A percentile compares a stretch with the other conserved stretches of the same genome.
Evolutionary conservation across 2,329 filamentous ascomycete species (phyloP).

Genomic region (Colletotrichum magnum): DNA sequence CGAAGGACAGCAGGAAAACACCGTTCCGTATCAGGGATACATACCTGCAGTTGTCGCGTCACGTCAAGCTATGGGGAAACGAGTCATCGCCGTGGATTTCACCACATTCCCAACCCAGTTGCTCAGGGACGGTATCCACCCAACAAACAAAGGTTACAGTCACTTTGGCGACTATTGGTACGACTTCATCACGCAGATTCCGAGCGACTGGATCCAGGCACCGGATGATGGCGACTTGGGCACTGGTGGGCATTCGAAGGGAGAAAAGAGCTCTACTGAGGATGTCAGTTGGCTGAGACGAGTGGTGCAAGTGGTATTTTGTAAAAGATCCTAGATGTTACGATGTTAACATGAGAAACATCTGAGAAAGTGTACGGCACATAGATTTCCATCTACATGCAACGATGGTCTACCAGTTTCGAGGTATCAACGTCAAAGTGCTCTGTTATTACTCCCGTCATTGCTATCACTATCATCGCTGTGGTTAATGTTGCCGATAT

Average conservation of each 20-base stretch:
- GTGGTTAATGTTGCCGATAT: too few species aligned
- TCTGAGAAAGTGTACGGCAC: too few species aligned
- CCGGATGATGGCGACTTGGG: constrained; percentile 44
- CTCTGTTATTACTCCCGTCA: too few species aligned
- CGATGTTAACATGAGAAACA: too few species aligned
- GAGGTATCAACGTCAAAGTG: too few species aligned
- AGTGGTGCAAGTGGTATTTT: neutral
- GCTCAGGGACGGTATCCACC: constrained; percentile 48
- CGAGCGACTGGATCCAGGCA: constrained; percentile 50
- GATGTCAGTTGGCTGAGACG: neutral
- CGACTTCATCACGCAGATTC: constrained; percentile 52
- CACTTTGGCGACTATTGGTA: constrained; percentile 56
- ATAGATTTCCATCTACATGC: too few species aligned
- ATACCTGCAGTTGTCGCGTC: constrained; percentile 48
- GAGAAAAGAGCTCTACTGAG: neutral
- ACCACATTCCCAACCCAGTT: constrained; percentile 45
- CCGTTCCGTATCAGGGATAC: constrained; percentile 46
- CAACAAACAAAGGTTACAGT: constrained; percentile 51
- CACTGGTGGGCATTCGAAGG: neutral
- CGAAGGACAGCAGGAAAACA: constrained; percentile 43
- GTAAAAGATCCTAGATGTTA: too few species aligned
- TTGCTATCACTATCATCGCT: too few species aligned
- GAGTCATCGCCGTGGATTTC: constrained; percentile 52
- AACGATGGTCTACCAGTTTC: too few species aligned
- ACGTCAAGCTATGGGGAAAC: constrained; percentile 45